Evolutionary conservation across 306 rosid species (phyloP).

Genomic region (Cucurbita argyrosperma): DNA sequence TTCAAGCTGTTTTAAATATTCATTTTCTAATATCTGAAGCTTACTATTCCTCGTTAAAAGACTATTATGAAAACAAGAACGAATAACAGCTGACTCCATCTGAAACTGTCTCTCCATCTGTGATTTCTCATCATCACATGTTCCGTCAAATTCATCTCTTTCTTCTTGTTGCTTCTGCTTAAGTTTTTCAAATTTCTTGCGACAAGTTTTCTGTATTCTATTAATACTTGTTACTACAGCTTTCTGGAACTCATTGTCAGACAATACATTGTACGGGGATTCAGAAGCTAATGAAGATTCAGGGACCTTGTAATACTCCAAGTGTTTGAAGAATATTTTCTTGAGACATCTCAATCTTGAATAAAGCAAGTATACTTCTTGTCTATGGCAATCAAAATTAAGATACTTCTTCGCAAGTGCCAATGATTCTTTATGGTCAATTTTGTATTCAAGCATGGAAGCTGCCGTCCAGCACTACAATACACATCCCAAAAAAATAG

Average conservation of each 20-base stretch:
- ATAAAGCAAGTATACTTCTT: constrained; percentile 39
- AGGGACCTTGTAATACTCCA: constrained; percentile 13
- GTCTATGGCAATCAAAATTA: constrained; percentile 46
- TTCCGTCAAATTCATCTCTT: constrained; percentile 6
- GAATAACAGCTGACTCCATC: constrained; percentile 21
- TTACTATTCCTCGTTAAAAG: constrained; percentile 18
- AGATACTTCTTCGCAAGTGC: constrained; percentile 48
- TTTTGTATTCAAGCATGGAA: constrained; percentile 38
- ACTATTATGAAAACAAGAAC: constrained; percentile 13
- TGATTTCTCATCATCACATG: constrained; percentile 16
- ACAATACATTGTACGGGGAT: constrained; percentile 9
- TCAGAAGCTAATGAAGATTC: constrained; percentile 16
- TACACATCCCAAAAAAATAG: not conserved
- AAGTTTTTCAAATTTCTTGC: constrained; percentile 28
- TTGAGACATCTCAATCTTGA: constrained; percentile 58
- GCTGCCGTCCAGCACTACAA: constrained; percentile 77
- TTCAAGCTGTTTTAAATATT: constrained; percentile 15
- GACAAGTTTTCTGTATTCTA: constrained; percentile 35
- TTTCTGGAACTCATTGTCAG: constrained; percentile 11
- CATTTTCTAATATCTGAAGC: constrained; percentile 15
- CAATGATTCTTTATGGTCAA: constrained; percentile 43
- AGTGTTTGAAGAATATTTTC: constrained; percentile 30
- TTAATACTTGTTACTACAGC: constrained; percentile 40
- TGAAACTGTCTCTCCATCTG: constrained; percentile 16
- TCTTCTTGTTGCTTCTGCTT: constrained; percentile 23